A percentile compares a stretch with the other conserved stretches of the same genome.
Evolutionary conservation across 1,284 basidiomycete species (phyloP).

Genomic region (Sporisorium exsertum): DNA sequence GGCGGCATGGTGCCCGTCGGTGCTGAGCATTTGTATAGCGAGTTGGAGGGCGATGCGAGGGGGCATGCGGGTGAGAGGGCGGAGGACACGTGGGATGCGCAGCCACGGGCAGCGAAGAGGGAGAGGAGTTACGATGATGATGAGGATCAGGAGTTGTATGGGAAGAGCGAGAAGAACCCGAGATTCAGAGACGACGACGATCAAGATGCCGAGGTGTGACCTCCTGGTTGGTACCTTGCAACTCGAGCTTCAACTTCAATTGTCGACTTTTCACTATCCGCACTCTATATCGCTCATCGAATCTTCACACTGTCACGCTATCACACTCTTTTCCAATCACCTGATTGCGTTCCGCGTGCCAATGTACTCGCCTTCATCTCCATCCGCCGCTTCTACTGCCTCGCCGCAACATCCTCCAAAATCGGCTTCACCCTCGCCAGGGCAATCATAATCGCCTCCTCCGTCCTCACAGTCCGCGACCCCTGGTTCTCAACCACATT

Average conservation of each 20-base stretch:
- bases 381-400: background rate
- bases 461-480: constrained; percentile 65
- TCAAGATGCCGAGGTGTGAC: constrained; percentile 23
- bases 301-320: no score
- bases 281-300: no score
- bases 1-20: constrained; percentile 46
- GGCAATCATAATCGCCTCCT: constrained; percentile 63
- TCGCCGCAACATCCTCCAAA: constrained; percentile 32
- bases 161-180: constrained; percentile 59
- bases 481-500: constrained; percentile 67
- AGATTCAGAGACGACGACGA: constrained; percentile 69
- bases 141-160: constrained; percentile 41
- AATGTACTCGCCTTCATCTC: no score
- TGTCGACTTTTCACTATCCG: no score
- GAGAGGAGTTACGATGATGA: constrained; percentile 71
- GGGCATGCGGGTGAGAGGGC: constrained; percentile 12
- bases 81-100: background rate
- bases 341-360: no score
- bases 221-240: background rate
- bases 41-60: constrained; percentile 38
- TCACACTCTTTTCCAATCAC: no score
- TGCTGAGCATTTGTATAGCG: constrained; percentile 49
- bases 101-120: constrained; percentile 71
- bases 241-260: background rate
- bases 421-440: constrained; percentile 50